phyloP scores from a whole-genome alignment of 164 flowering plant genomes.

The Tinospora cordifolia region DNA sequence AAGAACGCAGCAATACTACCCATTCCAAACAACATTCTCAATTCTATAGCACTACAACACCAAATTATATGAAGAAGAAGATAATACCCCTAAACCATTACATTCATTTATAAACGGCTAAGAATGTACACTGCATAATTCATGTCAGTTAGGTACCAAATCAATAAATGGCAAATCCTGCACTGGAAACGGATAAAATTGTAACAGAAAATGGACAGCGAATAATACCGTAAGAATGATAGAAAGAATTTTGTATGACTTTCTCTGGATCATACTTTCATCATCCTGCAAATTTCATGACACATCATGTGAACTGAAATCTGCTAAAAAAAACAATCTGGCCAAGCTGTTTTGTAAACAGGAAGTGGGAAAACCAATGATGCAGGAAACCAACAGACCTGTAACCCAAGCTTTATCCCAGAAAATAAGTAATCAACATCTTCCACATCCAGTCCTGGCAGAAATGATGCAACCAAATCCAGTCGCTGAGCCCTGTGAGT shows the following conservation, averaged over 20 bases:
- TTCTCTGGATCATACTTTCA: conserved; percentile 78
- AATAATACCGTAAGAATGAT: conserved; percentile 57
- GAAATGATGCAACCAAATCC: conserved; percentile 69
- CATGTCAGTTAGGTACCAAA: too few relatives aligned
- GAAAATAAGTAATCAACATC: conserved; percentile 45
- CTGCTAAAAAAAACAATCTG: neutral
- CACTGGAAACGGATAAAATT: neutral
- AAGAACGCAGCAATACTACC: too few relatives aligned
- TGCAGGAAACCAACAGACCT: conserved; percentile 35
- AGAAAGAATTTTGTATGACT: conserved; percentile 88
- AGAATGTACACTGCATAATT: too few relatives aligned
- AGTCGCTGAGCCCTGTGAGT: conserved; percentile 58
- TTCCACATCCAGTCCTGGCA: conserved; percentile 63
- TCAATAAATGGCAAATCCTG: too few relatives aligned
- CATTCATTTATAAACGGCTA: too few relatives aligned
- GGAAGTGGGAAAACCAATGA: neutral
- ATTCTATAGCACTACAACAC: too few relatives aligned
- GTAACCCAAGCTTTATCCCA: conserved; percentile 57
- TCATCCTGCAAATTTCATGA: conserved; percentile 43
- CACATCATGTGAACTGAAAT: neutral
- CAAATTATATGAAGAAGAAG: too few relatives aligned
- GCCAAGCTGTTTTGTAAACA: neutral
- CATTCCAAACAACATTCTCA: too few relatives aligned
- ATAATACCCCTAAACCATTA: too few relatives aligned
- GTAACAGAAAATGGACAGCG: neutral